Percentiles rank a stretch among this genome's conserved stretches.
Conservation (phyloP, 495 filamentous ascomycete genomes). For the Penicillium flavigenum region DNA sequence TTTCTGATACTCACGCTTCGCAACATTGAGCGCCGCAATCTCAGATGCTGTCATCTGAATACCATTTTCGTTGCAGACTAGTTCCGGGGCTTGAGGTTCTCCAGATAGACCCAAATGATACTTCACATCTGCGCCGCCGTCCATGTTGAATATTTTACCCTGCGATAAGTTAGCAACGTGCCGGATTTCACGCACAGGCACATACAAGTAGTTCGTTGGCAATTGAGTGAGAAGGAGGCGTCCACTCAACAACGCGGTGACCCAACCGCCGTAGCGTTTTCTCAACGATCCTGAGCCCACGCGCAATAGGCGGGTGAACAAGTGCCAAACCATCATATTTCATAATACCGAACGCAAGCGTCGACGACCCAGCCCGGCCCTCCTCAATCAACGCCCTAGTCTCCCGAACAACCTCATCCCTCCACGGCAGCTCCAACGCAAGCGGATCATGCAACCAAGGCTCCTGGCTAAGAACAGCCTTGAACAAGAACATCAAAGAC, state of each 20-base stretch:
- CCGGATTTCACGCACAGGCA: neutral
- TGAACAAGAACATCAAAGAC: constrained; percentile 54
- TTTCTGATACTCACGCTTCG: constrained; percentile 59
- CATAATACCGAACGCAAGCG: constrained; percentile 55
- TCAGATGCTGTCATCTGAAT: constrained; percentile 42
- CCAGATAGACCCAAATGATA: constrained; percentile 55
- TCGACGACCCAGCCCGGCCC: constrained; percentile 26
- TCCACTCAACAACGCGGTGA: constrained; percentile 59
- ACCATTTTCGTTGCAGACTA: constrained; percentile 26
- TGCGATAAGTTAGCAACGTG: constrained; percentile 10
- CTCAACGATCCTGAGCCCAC: constrained; percentile 54
- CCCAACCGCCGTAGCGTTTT: constrained; percentile 52
- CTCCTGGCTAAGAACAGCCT: constrained; percentile 51
- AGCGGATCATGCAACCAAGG: constrained; percentile 68
- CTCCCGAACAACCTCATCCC: constrained; percentile 49
- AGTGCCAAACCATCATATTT: constrained; percentile 48
- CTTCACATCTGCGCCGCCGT: constrained; percentile 50
- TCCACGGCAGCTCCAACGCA: constrained; percentile 62
- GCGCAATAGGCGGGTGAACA: constrained; percentile 54
- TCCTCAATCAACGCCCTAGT: constrained; percentile 43
- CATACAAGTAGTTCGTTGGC: constrained; percentile 36
- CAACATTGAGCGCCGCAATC: constrained; percentile 55
- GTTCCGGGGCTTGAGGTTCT: constrained; percentile 47
- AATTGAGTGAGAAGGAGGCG: constrained; percentile 50
- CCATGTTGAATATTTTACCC: constrained; percentile 40